A percentile compares a stretch with the other conserved stretches of the same genome.
Evolutionary conservation across 306 rosid species (phyloP).

Genomic region (Quercus alba): DNA sequence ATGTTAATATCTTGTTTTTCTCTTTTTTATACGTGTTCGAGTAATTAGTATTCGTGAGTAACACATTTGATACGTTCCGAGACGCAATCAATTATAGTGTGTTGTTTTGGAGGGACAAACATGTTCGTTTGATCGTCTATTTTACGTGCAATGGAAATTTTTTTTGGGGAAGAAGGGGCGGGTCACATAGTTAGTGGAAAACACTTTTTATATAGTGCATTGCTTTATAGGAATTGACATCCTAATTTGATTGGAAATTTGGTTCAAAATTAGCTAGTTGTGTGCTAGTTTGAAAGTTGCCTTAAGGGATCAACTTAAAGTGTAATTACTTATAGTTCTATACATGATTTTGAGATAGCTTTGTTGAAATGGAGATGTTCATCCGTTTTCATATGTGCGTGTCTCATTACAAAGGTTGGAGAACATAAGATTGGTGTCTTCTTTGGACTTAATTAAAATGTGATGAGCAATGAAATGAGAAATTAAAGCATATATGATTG

Average conservation of each 20-base stretch:
- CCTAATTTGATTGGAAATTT: neutral
- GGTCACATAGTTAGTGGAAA: neutral
- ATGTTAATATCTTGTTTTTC: neutral
- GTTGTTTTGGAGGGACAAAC: constrained; percentile 4
- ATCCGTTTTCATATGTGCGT: neutral
- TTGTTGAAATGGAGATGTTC: neutral
- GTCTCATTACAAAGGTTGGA: neutral
- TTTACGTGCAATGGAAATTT: neutral
- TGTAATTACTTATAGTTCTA: neutral
- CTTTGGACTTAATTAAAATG: neutral
- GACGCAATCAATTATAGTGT: neutral
- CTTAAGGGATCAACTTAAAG: neutral
- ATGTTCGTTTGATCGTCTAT: neutral
- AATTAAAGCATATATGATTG: neutral
- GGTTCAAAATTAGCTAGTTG: neutral
- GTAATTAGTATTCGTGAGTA: neutral
- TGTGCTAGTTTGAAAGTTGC: neutral
- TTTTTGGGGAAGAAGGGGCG: neutral
- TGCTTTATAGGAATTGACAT: neutral
- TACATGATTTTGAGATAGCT: neutral
- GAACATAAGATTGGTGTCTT: neutral
- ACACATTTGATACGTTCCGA: neutral
- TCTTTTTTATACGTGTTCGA: neutral
- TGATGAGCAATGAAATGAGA: neutral
- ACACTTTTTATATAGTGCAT: neutral